Evolutionary conservation across 805 yeast genomes (phyloP), one percentile per base, ranked within the genome.

Genomic region (Candida hungchunana): DNA sequence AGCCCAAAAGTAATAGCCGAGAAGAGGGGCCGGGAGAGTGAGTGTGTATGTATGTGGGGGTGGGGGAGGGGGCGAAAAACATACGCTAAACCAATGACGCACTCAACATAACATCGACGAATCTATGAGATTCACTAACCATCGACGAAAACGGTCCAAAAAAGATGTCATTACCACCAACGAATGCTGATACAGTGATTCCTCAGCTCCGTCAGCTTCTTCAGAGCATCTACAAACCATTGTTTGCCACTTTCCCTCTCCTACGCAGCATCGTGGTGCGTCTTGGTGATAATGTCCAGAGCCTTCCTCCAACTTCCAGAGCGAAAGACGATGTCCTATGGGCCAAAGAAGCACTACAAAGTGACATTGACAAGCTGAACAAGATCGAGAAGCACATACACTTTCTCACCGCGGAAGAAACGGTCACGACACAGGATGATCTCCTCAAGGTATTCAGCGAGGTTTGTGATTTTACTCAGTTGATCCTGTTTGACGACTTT

Each of bases 361-460:
- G 31, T 5, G 53, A 48, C 14, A 17, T 35, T 10, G 37, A 14
- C 8, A 43, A 45, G 24, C 25, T 48, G 13, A 12, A 26, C 8
- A 39, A 33, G 13, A 13, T 47, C 4, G 33, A 43, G 12, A 26
- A 36, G 3, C 53, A 48, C 26, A 31, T 46, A 16, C 22, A 35
- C 26, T 44, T 47, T 35, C 18, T 48, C 15, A 39, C 31, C 14
- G 51, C 51, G 1, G 43, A 46, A 19, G 53, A 48, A 18, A 48
- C 53, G 8, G 27, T 34, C n/a, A 47, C 50, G 1, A 43, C 44
- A 2, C 40, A 42, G 23, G 39, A 36, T 8, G 53, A 48, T 23
- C 30, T 48, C 12, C 15, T 48, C 6, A 26, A 29, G 7, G 46
- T 41, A 16, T 47, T 48, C 31, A 34, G 36, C 5, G 51, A 48